phyloP scores from a whole-genome alignment of 148 eudicot species.

The Arctostaphylos glauca region DNA sequence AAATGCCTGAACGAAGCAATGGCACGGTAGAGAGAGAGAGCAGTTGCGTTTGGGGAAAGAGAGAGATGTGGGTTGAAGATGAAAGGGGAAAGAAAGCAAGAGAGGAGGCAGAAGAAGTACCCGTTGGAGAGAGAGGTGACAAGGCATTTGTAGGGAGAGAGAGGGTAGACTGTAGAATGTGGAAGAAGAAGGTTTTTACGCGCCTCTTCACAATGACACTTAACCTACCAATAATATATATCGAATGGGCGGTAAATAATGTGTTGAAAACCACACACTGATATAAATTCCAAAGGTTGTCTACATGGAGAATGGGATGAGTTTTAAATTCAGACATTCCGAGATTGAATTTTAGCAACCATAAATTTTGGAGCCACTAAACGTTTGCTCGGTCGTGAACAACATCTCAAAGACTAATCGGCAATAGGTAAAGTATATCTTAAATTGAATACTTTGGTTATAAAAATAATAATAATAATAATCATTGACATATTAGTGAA shows the following conservation, averaged over 20 bases:
- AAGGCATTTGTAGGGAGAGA: conserved; percentile 4
- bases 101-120: neutral
- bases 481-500: too few species aligned
- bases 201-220: conserved; percentile 14
- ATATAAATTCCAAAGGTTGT: too few species aligned
- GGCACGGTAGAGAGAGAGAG: neutral
- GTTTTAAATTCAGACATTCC: too few species aligned
- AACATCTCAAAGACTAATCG: too few species aligned
- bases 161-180: neutral
- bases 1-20: neutral
- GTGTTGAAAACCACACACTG: neutral
- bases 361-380: too few species aligned
- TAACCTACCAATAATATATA: neutral
- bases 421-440: too few species aligned
- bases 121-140: conserved; percentile 3
- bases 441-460: too few species aligned
- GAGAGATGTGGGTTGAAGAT: neutral
- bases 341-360: too few species aligned
- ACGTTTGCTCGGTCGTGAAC: too few species aligned
- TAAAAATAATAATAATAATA: too few species aligned
- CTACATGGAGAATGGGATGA: too few species aligned
- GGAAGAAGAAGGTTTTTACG: neutral
- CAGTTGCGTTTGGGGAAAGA: neutral
- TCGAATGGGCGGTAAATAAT: neutral
- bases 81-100: neutral